These are phyloP conservation scores for Curvularia lunata DNA, from an alignment of 2,329 filamentous ascomycete genomes.

Conservation along the genomic window DNA sequence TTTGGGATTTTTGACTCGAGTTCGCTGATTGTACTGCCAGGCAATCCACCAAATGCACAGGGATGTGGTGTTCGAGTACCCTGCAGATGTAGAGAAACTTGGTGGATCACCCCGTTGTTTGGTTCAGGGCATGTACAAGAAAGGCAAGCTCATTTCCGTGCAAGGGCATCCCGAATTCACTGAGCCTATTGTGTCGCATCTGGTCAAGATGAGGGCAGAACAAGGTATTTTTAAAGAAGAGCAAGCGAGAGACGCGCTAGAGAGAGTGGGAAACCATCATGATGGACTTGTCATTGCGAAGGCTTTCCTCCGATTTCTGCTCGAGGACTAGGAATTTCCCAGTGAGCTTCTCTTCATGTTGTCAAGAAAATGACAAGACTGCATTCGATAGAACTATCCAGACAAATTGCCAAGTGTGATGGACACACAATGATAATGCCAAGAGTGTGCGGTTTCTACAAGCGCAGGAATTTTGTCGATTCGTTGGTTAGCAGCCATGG, in stretches of 20 bases:
- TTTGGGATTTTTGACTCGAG: background rate
- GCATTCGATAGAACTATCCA: too few species aligned
- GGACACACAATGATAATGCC: too few species aligned
- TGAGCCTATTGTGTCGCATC: constrained; percentile 70
- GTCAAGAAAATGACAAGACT: too few species aligned
- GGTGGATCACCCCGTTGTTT: constrained; percentile 70
- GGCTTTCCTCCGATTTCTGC: constrained; percentile 78
- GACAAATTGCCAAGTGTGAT: background rate
- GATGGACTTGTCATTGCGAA: constrained; percentile 79
- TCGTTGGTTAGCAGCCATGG: too few species aligned
- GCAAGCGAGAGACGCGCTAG: constrained; percentile 71
- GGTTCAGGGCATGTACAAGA: constrained; percentile 80
- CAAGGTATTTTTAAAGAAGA: constrained; percentile 73
- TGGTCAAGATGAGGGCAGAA: constrained; percentile 69
- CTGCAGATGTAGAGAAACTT: constrained; percentile 66
- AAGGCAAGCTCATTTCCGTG: constrained; percentile 71
- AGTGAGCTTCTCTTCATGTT: background rate
- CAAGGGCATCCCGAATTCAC: constrained; percentile 90
- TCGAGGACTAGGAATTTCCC: constrained; percentile 56
- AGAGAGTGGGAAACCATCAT: constrained; percentile 69
- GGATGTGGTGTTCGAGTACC: constrained; percentile 73
- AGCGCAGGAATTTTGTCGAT: too few species aligned
- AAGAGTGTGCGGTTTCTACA: too few species aligned
- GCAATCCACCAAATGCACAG: constrained; percentile 85
- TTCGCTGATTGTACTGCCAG: constrained; percentile 48